phyloP scores from a whole-genome alignment of 768 basidiomycete species.

The Boletus pseudo-olivaceus region DNA sequence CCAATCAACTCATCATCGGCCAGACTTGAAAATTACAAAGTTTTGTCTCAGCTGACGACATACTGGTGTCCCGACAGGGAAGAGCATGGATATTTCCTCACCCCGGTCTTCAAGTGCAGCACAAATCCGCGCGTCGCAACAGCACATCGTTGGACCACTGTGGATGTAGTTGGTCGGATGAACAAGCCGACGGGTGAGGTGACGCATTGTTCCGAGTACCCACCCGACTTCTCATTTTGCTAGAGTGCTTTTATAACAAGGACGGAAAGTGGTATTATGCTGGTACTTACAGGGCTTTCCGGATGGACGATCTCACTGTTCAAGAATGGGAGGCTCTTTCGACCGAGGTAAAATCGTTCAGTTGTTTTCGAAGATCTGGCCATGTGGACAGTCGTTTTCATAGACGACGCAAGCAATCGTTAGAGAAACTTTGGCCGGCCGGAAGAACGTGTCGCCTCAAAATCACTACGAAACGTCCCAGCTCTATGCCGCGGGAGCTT shows the following conservation, averaged over 20 bases:
- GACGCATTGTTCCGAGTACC: not conserved
- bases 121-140: conserved; percentile 75
- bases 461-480: conserved; percentile 73
- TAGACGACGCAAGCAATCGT: conserved; percentile 66
- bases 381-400: conserved; percentile 9
- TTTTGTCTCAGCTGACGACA: conserved; percentile 65
- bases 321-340: conserved; percentile 71
- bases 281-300: conserved; percentile 68
- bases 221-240: not conserved
- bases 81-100: conserved; percentile 76
- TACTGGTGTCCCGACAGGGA: conserved; percentile 80
- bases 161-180: conserved; percentile 61
- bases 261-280: conserved; percentile 84
- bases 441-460: conserved; percentile 76
- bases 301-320: conserved; percentile 58
- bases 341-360: conserved; percentile 45
- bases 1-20: not conserved
- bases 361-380: not conserved
- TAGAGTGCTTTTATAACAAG: conserved; percentile 81
- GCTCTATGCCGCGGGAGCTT: conserved; percentile 68
- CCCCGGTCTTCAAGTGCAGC: conserved; percentile 71
- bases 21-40: conserved; percentile 65
- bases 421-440: conserved; percentile 65
- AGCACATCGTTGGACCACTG: conserved; percentile 68
- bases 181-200: conserved; percentile 57